Evolutionary conservation across 2,329 filamentous ascomycete genomes (phyloP), one percentile per base, ranked within the genome.

Genomic region (Colletotrichum australisinense): DNA sequence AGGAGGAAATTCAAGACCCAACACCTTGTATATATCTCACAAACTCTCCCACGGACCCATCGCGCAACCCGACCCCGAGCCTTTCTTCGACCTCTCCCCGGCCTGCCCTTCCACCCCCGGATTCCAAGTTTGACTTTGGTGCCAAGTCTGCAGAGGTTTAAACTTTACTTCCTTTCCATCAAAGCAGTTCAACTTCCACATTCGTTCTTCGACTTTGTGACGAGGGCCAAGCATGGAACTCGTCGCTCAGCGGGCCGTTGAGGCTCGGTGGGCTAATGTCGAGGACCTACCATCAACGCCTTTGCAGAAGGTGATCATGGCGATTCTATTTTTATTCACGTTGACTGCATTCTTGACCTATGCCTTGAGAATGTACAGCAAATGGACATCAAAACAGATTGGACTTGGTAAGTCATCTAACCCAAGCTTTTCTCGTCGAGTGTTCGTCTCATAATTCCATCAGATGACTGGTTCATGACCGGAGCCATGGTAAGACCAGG

Each of bases 321-420:
- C 78, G 24, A 75, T 82, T 32, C 69, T 81, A 22, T 81, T 83
- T 69, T 58, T 81, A 24, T 81, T 82, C 16, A 80, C 82, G 0
- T 32, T 56, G 6, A 42, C 26, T 3, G 71, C 71, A 8, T 52
- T 83, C n/a, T 77, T 80, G 14, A 72, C 79, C 53, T 58, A 81
- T 2, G 53, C 78, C 1, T 76, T 81, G 9, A 59, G 67, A 1
- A 69, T 82, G 66, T 74, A 81, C 32, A 71, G 68, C 24, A 66
- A 62, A 24, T 32, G 66, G 24, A 60, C 28, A 1, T 42, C 63
- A 2, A 66, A 71, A 19, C 67, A 71, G 14, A 14, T 66, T 14
- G 68, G 68, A 5, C 63, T 71, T 6, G 68, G 68, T 71, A 32
- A 67, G 63, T 62, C 19, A 0, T n/a, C n/a, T 28, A 16, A 63